Conservation (phyloP, 2,329 filamentous ascomycete species). For the Aaosphaeria pasadenensis region DNA sequence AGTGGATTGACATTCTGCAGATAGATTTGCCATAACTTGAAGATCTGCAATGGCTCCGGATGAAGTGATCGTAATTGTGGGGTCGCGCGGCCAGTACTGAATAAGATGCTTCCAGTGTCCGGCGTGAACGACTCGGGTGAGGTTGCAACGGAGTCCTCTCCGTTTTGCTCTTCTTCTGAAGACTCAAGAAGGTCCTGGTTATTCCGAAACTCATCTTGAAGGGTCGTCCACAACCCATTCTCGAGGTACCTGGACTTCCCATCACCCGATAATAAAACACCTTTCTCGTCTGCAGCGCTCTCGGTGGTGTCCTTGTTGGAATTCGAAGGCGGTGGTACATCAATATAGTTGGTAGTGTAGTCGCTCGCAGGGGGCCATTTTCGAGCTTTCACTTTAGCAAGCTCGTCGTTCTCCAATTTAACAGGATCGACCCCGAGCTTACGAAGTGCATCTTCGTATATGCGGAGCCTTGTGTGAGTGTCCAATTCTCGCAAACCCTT, state of each 20-base stretch:
- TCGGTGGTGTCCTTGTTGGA: not conserved
- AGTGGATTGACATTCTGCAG: constrained; percentile 73
- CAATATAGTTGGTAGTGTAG: not conserved
- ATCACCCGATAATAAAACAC: constrained; percentile 21
- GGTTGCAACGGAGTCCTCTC: not conserved
- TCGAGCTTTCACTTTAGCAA: not conserved
- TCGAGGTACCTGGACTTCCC: constrained; percentile 31
- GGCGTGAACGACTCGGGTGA: constrained; percentile 3
- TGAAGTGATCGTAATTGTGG: constrained; percentile 43
- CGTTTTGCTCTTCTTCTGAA: constrained; percentile 20
- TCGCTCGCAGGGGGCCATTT: not conserved
- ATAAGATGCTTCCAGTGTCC: constrained; percentile 16
- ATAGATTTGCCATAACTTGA: constrained; percentile 72
- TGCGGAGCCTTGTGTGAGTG: constrained; percentile 16
- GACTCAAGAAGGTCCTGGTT: constrained; percentile 23
- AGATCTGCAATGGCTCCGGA: constrained; percentile 63
- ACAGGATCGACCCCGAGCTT: constrained; percentile 26
- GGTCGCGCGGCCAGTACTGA: constrained; percentile 12
- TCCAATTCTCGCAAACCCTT: constrained; percentile 23
- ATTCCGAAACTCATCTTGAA: constrained; percentile 27
- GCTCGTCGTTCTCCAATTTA: constrained; percentile 14
- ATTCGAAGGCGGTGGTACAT: not conserved
- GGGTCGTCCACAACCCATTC: constrained; percentile 30
- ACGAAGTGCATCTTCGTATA: constrained; percentile 29
- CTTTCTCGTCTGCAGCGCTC: constrained; percentile 1